Percentiles rank a stretch among this genome's conserved stretches.
These are phyloP conservation scores for Cystofilobasidium macerans DNA, from an alignment of 768 basidiomycete genomes.

Conservation along the genomic window DNA sequence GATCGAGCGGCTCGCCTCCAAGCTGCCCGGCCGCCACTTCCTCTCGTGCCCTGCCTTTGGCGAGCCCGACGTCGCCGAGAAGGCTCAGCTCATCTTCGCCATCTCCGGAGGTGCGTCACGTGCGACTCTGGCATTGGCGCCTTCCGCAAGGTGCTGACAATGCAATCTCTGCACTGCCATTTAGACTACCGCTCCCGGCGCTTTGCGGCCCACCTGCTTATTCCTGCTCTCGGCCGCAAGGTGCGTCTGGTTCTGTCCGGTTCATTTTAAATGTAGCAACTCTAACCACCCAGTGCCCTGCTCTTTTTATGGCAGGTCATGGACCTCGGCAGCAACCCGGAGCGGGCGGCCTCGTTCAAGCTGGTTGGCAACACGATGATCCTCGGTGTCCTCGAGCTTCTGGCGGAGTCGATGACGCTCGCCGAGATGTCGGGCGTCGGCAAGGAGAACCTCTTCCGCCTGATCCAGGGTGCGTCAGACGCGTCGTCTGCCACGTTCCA, in stretches of 20 bases:
- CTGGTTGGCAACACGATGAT: slow-evolving; percentile 33
- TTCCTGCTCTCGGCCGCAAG: slow-evolving; percentile 67
- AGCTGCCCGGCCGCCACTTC: slow-evolving; percentile 51
- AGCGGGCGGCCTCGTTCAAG: slow-evolving; percentile 51
- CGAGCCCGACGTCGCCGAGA: slow-evolving; percentile 52
- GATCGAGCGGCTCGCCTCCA: slow-evolving; percentile 56
- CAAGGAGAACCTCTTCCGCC: slow-evolving; percentile 44
- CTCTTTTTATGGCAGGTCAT: no score
- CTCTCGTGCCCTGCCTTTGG: slow-evolving; percentile 67
- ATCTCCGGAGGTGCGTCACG: slow-evolving; percentile 58
- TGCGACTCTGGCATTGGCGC: no score
- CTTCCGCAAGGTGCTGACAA: no score
- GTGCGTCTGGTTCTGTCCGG: slow-evolving; percentile 39
- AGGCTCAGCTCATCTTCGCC: slow-evolving; percentile 55
- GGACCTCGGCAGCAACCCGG: slow-evolving; percentile 75
- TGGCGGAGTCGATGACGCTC: slow-evolving; percentile 73
- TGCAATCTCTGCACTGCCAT: not conserved
- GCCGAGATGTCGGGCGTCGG: slow-evolving; percentile 74
- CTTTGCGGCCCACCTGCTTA: slow-evolving; percentile 42
- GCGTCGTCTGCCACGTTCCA: not conserved
- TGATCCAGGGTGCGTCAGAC: slow-evolving; percentile 11
- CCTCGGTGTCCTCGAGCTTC: slow-evolving; percentile 49
- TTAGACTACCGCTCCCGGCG: not conserved
- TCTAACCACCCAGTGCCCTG: not conserved
- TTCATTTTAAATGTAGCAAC: not conserved